These are phyloP conservation scores for Nevesoporus exiguus DNA, from an alignment of 768 basidiomycete species.

Conservation along the genomic window DNA sequence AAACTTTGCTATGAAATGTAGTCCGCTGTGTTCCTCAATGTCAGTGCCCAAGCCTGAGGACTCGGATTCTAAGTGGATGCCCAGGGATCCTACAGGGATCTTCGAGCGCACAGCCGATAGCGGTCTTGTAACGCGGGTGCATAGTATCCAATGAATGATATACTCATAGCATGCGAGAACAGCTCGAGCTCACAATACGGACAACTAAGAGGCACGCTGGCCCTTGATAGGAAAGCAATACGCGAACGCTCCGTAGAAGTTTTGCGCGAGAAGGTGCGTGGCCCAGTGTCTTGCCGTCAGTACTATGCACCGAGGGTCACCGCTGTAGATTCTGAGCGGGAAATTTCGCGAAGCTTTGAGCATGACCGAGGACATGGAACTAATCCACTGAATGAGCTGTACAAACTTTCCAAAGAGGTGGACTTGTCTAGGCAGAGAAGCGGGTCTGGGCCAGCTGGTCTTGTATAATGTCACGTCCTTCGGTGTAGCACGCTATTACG, in stretches of 20 bases:
- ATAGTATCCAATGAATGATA: no score
- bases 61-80: slow-evolving; percentile 62
- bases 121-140: slow-evolving; percentile 47
- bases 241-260: slow-evolving; percentile 57
- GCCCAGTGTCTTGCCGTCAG: no score
- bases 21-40: neutral
- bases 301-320: no score
- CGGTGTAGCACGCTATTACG: no score
- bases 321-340: slow-evolving; percentile 50
- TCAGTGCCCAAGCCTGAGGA: neutral
- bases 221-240: slow-evolving; percentile 48
- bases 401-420: slow-evolving; percentile 46
- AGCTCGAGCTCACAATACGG: slow-evolving; percentile 67
- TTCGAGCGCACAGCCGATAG: slow-evolving; percentile 67
- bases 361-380: slow-evolving; percentile 45
- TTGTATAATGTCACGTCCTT: slow-evolving; percentile 16
- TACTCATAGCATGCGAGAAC: neutral
- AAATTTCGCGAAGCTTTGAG: slow-evolving; percentile 56
- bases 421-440: slow-evolving; percentile 60
- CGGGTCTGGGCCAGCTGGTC: slow-evolving; percentile 40
- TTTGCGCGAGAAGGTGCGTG: slow-evolving; percentile 43
- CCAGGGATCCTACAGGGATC: slow-evolving; percentile 66
- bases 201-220: slow-evolving; percentile 54
- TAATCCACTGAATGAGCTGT: slow-evolving; percentile 56
- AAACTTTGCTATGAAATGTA: no score